phyloP scores from a whole-genome alignment of 2,329 filamentous ascomycete species.

The Aspergillus sp. region DNA sequence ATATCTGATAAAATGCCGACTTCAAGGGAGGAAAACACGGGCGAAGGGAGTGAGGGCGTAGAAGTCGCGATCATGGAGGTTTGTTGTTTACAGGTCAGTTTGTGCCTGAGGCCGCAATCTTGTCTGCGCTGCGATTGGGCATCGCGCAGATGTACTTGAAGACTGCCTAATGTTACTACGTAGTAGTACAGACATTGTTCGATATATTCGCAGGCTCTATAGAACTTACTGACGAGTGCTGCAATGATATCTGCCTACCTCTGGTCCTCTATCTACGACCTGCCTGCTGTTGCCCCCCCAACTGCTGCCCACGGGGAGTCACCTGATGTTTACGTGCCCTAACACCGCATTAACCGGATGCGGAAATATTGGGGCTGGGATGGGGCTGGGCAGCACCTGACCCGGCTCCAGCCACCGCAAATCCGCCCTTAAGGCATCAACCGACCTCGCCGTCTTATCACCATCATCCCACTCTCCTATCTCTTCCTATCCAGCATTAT shows the following conservation, averaged over 20 bases:
- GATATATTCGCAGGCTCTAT: too few relatives aligned
- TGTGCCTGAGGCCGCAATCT: not conserved
- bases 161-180: too few relatives aligned
- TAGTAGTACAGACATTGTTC: too few relatives aligned
- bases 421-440: slow-evolving; percentile 19
- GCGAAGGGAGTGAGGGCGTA: too few relatives aligned
- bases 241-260: too few relatives aligned
- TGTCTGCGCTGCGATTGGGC: too few relatives aligned
- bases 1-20: not conserved
- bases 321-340: slow-evolving; percentile 13
- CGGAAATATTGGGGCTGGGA: slow-evolving; percentile 7
- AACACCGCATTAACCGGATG: slow-evolving; percentile 9
- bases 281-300: slow-evolving; percentile 8
- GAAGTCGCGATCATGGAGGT: not conserved
- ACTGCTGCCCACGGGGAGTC: slow-evolving; percentile 7
- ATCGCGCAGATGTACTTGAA: too few relatives aligned
- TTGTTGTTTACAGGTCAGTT: not conserved
- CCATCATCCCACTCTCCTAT: slow-evolving; percentile 10
- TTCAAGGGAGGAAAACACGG: not conserved
- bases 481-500: slow-evolving; percentile 5
- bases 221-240: too few relatives aligned
- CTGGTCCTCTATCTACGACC: too few relatives aligned
- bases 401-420: slow-evolving; percentile 10
- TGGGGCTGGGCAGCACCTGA: slow-evolving; percentile 20
- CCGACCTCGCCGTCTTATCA: too few relatives aligned